phyloP scores from a whole-genome alignment of 768 basidiomycete species.

The Termitomyces sp. region DNA sequence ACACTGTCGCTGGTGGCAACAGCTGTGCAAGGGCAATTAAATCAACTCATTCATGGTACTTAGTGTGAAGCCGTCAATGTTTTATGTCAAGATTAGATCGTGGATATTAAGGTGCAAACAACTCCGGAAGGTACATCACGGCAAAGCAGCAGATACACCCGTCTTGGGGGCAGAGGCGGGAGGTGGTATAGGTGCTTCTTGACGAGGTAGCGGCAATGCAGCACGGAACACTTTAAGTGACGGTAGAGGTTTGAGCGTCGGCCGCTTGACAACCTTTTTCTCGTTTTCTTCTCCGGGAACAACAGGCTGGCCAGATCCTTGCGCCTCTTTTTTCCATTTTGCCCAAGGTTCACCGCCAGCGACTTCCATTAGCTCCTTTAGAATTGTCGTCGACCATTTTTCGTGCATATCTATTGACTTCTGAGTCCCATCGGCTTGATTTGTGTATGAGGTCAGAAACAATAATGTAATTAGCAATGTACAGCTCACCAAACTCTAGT shows the following conservation, averaged over 20 bases:
- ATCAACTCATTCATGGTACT: too few species aligned
- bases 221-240: slow-evolving; percentile 20
- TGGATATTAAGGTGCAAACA: background rate
- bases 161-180: slow-evolving; percentile 10
- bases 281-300: slow-evolving; percentile 40
- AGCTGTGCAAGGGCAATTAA: too few species aligned
- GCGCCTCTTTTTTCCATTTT: slow-evolving; percentile 46
- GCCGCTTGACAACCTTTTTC: slow-evolving; percentile 17
- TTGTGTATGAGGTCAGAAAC: background rate
- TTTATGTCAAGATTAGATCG: slow-evolving; percentile 1
- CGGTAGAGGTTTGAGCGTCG: slow-evolving; percentile 17
- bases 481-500: slow-evolving; percentile 59
- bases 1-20: too few species aligned
- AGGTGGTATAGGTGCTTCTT: slow-evolving; percentile 5
- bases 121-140: slow-evolving; percentile 6
- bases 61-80: background rate
- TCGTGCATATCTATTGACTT: slow-evolving; percentile 51
- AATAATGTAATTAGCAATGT: background rate
- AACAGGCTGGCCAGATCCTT: slow-evolving; percentile 43
- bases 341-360: slow-evolving; percentile 61
- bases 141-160: slow-evolving; percentile 23
- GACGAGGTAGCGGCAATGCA: background rate
- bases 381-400: slow-evolving; percentile 67
- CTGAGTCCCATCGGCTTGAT: slow-evolving; percentile 47
- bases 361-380: slow-evolving; percentile 66